Percentiles rank a stretch among this genome's conserved stretches.
Evolutionary conservation across 257 asterid species (phyloP).

Genomic region (Catharanthus roseus): DNA sequence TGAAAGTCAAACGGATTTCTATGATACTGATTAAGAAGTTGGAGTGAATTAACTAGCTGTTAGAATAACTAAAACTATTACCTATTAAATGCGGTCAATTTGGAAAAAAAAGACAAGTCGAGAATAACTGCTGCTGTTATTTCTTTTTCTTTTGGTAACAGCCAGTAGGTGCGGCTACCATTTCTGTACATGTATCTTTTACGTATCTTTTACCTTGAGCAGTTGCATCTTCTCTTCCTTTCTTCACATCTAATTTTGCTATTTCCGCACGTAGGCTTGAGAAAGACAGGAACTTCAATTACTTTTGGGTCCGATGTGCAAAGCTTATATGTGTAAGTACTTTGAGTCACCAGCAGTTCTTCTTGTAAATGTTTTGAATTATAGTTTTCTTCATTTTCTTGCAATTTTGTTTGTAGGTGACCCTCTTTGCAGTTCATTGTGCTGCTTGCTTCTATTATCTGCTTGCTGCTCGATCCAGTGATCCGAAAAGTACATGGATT

Average conservation of each 20-base stretch:
- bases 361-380: neutral
- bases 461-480: slow-evolving; percentile 38
- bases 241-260: neutral
- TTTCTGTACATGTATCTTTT: neutral
- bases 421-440: slow-evolving; percentile 61
- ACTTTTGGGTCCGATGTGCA: slow-evolving; percentile 50
- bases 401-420: slow-evolving; percentile 40
- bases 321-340: slow-evolving; percentile 66
- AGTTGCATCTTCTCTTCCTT: neutral
- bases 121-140: neutral
- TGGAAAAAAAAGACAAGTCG: no score
- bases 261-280: slow-evolving; percentile 47
- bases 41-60: neutral
- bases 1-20: neutral
- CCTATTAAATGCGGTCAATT: neutral
- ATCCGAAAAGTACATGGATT: slow-evolving; percentile 57
- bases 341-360: slow-evolving; percentile 3
- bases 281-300: slow-evolving; percentile 61
- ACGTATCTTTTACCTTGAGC: neutral
- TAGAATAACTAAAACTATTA: neutral
- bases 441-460: slow-evolving; percentile 59
- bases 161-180: neutral
- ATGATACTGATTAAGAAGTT: neutral
- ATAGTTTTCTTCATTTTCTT: slow-evolving; percentile 9
- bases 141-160: neutral